phyloP scores from a whole-genome alignment of 345 rosid genomes.

The Corchorus olitorius region DNA sequence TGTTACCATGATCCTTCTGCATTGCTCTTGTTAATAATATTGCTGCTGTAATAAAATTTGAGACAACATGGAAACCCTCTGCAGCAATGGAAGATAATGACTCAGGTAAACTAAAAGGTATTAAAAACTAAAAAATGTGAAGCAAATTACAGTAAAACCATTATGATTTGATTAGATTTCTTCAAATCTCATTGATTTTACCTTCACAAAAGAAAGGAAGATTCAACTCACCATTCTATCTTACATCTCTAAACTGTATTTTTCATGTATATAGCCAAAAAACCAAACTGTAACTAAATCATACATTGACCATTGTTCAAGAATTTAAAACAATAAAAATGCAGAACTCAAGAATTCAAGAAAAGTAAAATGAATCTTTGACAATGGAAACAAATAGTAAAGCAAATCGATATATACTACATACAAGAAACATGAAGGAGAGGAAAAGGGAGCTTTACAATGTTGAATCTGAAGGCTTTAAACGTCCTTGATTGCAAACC shows the following conservation, averaged over 20 bases:
- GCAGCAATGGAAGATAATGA: background rate
- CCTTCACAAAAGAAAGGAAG: background rate
- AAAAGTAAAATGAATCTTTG: too few species aligned
- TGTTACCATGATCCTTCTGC: slow-evolving; percentile 21
- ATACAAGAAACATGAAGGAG: background rate
- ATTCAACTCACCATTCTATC: background rate
- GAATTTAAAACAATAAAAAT: background rate
- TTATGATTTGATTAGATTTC: background rate
- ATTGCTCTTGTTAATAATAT: background rate
- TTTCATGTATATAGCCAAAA: background rate
- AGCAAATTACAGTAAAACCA: too few species aligned
- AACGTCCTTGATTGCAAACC: background rate
- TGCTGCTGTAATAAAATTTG: background rate
- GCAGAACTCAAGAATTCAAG: too few species aligned
- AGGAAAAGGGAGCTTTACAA: background rate
- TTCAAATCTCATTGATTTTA: background rate
- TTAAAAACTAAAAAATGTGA: background rate
- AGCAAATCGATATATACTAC: background rate
- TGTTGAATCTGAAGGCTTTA: slow-evolving; percentile 6
- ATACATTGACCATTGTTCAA: background rate
- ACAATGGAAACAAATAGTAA: background rate
- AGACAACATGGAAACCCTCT: slow-evolving; percentile 11
- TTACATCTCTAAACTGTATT: background rate
- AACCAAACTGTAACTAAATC: background rate
- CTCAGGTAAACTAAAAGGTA: background rate